Conservation (phyloP, 2,329 filamentous ascomycete genomes). For the Colletotrichum salicis region DNA sequence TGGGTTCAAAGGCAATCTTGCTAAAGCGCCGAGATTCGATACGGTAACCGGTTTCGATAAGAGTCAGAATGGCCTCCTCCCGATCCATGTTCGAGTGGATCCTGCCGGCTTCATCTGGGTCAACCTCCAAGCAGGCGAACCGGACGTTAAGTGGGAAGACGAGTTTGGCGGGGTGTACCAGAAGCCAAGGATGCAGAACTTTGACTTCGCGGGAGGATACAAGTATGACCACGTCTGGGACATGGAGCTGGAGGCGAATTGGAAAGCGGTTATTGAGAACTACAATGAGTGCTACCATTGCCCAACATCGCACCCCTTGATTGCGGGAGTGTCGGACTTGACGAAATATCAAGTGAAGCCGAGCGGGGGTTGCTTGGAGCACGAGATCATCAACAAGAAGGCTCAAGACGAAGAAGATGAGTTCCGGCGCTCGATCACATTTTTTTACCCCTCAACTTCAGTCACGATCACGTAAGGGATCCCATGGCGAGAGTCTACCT, state of each 20-base stretch:
- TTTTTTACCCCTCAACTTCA: conserved; percentile 24
- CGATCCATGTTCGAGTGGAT: conserved; percentile 58
- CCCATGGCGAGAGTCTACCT: conserved; percentile 11
- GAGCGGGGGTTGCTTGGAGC: conserved; percentile 47
- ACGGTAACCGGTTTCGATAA: conserved; percentile 51
- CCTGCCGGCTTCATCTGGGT: conserved; percentile 60
- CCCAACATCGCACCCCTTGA: conserved; percentile 58
- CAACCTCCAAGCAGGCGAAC: conserved; percentile 56
- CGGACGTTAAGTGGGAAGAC: conserved; percentile 54
- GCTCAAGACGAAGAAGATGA: conserved; percentile 45
- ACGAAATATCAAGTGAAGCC: conserved; percentile 53
- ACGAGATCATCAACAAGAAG: conserved; percentile 49
- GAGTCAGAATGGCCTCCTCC: conserved; percentile 43
- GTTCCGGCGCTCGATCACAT: conserved; percentile 28
- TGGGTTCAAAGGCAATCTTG: conserved; percentile 51
- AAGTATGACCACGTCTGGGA: conserved; percentile 46
- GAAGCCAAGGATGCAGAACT: conserved; percentile 39
- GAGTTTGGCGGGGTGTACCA: conserved; percentile 47
- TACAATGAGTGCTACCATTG: conserved; percentile 63
- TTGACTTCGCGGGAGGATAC: conserved; percentile 41
- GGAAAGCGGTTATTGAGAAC: conserved; percentile 57
- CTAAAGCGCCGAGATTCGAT: conserved; percentile 55
- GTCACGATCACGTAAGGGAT: conserved; percentile 46
- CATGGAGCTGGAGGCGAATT: conserved; percentile 49
- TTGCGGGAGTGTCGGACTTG: conserved; percentile 56